Evolutionary conservation across 305 asterid genomes (phyloP).

Genomic region (Fraxinus ornus): DNA sequence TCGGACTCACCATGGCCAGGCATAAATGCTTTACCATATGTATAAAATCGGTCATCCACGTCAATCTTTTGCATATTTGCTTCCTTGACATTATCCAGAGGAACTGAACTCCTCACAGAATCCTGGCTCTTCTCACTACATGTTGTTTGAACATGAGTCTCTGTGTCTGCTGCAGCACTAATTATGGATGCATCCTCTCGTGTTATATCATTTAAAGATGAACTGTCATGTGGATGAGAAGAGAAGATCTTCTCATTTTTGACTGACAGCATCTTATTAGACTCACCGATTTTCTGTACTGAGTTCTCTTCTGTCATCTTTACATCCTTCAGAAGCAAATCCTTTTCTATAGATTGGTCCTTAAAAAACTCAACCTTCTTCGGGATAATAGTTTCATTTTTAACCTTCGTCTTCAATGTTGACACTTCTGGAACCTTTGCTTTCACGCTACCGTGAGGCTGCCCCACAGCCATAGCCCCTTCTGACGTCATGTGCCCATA

Average conservation of each 20-base stretch:
- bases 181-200: slow-evolving; percentile 43
- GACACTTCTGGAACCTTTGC: slow-evolving; percentile 38
- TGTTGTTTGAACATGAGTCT: slow-evolving; percentile 35
- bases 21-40: slow-evolving; percentile 34
- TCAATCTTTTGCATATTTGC: slow-evolving; percentile 40
- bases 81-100: slow-evolving; percentile 41
- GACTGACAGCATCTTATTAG: slow-evolving; percentile 36
- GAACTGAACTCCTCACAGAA: slow-evolving; percentile 27
- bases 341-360: slow-evolving; percentile 45
- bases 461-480: slow-evolving; percentile 37
- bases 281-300: slow-evolving; percentile 41
- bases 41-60: slow-evolving; percentile 36
- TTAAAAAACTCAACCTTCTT: slow-evolving; percentile 45
- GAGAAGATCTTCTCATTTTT: slow-evolving; percentile 46
- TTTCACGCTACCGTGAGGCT: slow-evolving; percentile 36
- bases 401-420: slow-evolving; percentile 36
- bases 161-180: slow-evolving; percentile 34
- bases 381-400: slow-evolving; percentile 37
- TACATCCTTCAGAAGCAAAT: slow-evolving; percentile 42
- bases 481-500: slow-evolving; percentile 40
- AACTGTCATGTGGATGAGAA: slow-evolving; percentile 33
- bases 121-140: slow-evolving; percentile 45
- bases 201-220: slow-evolving; percentile 29
- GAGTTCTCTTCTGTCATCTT: slow-evolving; percentile 54
- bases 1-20: slow-evolving; percentile 47